Evolutionary conservation across 2,329 filamentous ascomycete genomes (phyloP).

Genomic region (Penicillium psychrosexuale): DNA sequence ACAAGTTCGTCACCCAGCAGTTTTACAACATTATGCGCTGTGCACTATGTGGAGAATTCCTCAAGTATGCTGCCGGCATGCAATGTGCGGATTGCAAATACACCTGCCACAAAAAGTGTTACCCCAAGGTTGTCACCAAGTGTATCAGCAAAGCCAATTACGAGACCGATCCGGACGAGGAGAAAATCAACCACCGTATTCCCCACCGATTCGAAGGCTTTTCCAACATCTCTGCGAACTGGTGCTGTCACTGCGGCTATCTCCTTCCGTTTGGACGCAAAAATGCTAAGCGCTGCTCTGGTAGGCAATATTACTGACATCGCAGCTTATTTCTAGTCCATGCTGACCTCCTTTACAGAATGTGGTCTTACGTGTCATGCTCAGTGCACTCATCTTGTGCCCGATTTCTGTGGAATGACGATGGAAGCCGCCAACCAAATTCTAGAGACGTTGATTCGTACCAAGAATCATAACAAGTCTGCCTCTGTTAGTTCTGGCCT

Average conservation of each 20-base stretch:
- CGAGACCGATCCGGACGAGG: constrained; percentile 95
- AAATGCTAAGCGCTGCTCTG: constrained; percentile 86
- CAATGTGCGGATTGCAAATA: constrained; percentile 99
- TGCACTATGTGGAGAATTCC: constrained; percentile 93
- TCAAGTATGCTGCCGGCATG: constrained; percentile 98
- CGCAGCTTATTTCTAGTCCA: neutral
- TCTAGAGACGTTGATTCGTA: constrained; percentile 75
- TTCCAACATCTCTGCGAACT: constrained; percentile 96
- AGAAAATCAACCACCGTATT: constrained; percentile 99
- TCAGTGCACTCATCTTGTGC: constrained; percentile 88
- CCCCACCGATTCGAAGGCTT: constrained; percentile 97
- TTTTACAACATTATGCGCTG: constrained; percentile 99
- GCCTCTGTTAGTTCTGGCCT: constrained; percentile 53
- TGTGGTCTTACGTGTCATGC: constrained; percentile 89
- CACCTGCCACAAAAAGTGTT: constrained; percentile 97
- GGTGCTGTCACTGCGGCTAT: constrained; percentile 99
- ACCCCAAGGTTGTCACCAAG: constrained; percentile 93
- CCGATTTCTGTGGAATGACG: constrained; percentile 98
- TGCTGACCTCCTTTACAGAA: constrained; percentile 54
- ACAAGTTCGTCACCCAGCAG: constrained; percentile 97
- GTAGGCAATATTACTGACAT: constrained; percentile 45
- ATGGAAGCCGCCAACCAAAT: constrained; percentile 97
- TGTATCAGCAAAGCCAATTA: constrained; percentile 99
- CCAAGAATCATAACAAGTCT: constrained; percentile 67
- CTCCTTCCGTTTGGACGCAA: constrained; percentile 92